Conservation (phyloP, 352 stramenopile species). For the Phytophthora capsici region DNA sequence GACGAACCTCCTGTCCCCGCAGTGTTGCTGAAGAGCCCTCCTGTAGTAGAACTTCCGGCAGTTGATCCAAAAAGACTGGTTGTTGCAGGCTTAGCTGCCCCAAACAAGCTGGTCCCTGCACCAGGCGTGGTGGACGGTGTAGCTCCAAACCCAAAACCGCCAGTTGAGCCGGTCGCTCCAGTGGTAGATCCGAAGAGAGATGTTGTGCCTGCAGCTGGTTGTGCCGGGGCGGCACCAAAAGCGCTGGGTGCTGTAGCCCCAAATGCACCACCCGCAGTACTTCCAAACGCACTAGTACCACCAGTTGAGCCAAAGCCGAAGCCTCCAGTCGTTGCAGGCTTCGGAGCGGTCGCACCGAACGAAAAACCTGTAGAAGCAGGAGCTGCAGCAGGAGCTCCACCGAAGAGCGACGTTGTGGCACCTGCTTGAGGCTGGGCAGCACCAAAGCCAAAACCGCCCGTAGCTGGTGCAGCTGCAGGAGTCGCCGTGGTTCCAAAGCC, state of each 20-base stretch:
- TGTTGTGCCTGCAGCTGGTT: slow-evolving; percentile 39
- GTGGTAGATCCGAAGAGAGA: slow-evolving; percentile 50
- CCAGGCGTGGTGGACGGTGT: slow-evolving; percentile 31
- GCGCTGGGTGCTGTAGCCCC: slow-evolving; percentile 40
- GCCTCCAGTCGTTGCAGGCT: slow-evolving; percentile 40
- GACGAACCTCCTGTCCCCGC: slow-evolving; percentile 39
- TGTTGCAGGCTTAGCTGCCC: slow-evolving; percentile 42
- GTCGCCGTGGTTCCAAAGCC: slow-evolving; percentile 43
- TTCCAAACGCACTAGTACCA: slow-evolving; percentile 43
- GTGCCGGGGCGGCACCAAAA: slow-evolving; percentile 43
- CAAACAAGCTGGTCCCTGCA: slow-evolving; percentile 49
- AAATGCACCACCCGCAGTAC: slow-evolving; percentile 40
- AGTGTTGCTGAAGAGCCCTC: slow-evolving; percentile 44
- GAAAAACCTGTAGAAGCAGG: slow-evolving; percentile 47
- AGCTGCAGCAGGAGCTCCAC: slow-evolving; percentile 34
- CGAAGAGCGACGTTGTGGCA: slow-evolving; percentile 51
- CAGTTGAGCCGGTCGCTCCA: slow-evolving; percentile 33
- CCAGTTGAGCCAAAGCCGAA: slow-evolving; percentile 53
- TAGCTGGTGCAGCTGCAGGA: slow-evolving; percentile 37
- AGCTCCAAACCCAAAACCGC: slow-evolving; percentile 53
- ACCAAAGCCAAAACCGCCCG: slow-evolving; percentile 52
- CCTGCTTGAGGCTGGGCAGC: slow-evolving; percentile 37
- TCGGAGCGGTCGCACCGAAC: slow-evolving; percentile 43
- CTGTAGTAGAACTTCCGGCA: slow-evolving; percentile 23
- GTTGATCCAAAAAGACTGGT: slow-evolving; percentile 50